Conservation (phyloP, 208 protist genomes). For the Acanthamoeba lenticulata region DNA sequence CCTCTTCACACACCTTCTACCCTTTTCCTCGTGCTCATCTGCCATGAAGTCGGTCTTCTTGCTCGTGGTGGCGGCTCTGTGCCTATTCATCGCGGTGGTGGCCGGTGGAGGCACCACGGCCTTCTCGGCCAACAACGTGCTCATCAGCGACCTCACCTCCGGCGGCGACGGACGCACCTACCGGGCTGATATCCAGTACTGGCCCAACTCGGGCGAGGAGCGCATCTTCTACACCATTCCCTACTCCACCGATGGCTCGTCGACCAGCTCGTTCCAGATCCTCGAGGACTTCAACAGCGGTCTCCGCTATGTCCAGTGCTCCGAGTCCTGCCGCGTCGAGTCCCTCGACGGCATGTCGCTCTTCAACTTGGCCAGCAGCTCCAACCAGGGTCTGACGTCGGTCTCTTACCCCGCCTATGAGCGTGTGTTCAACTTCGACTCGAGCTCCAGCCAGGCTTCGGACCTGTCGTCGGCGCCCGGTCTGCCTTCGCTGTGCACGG, state of each 20-base stretch:
- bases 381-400: neutral
- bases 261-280: neutral
- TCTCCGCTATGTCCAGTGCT: neutral
- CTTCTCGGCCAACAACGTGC: neutral
- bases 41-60: neutral
- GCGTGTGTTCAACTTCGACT: neutral
- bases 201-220: neutral
- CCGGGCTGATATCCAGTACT: neutral
- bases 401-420: neutral
- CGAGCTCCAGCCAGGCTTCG: neutral
- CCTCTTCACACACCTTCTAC: neutral
- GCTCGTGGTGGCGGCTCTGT: neutral
- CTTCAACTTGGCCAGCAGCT: neutral
- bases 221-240: neutral
- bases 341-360: neutral
- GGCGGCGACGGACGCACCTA: neutral
- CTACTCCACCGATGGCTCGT: neutral
- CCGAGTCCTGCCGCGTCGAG: constrained; percentile 4
- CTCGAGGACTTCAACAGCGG: neutral
- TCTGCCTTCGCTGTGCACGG: neutral
- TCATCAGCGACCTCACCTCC: neutral
- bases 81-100: neutral
- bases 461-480: neutral
- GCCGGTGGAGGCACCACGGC: neutral
- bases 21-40: neutral